Evolutionary conservation across 768 basidiomycete genomes (phyloP), one percentile per base, ranked within the genome.

Genomic region (Mycena alexandri): DNA sequence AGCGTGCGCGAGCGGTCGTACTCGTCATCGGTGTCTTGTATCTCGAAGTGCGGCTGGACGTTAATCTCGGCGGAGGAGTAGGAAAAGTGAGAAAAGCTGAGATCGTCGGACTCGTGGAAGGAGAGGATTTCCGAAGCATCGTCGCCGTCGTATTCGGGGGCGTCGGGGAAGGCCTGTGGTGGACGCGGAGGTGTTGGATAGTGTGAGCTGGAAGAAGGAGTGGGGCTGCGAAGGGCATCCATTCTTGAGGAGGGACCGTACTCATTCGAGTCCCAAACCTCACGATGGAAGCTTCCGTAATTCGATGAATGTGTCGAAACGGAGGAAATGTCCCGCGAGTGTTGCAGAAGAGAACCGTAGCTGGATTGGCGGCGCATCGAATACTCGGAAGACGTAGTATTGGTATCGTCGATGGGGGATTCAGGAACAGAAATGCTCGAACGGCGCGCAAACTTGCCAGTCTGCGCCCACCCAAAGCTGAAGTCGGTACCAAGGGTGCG

Each of bases 401-500:
- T 13, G 12, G 34, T 36, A 36, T 36, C 34, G 19, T 21, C 9
- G 7, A 12, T 21, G n/a, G 52, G 52, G 4, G 52, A 19, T 14
- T 25, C 16, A 13, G 47, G 47, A 6, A 48, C 47, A 11, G 47
- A 48, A 5, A 38, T 11, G 52, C 52, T 54, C n/a, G 52, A 38
- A n/a, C 52, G 29, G 9, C 33, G 51, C 2, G 33, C 33, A 2
- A 52, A 12, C 19, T 22, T 54, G 1, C 34, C 52, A 5, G 19
- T 12, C 36, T 13, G n/a, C 22, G 52, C n/a, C 33, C 36, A 10
- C 33, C 17, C 21, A 22, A n/a, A 38, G 7, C 14, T 19, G 19
- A 60, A 46, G 1, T 60, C 65, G 1, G 43, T 57, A 10, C 65
- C 65, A 10, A 65, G 64, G 38, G 57, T 65, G 21, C 64, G 50